Evolutionary conservation across 2,329 filamentous ascomycete species (phyloP), one percentile per base, ranked within the genome.

Genomic region (Verticillium longisporum): DNA sequence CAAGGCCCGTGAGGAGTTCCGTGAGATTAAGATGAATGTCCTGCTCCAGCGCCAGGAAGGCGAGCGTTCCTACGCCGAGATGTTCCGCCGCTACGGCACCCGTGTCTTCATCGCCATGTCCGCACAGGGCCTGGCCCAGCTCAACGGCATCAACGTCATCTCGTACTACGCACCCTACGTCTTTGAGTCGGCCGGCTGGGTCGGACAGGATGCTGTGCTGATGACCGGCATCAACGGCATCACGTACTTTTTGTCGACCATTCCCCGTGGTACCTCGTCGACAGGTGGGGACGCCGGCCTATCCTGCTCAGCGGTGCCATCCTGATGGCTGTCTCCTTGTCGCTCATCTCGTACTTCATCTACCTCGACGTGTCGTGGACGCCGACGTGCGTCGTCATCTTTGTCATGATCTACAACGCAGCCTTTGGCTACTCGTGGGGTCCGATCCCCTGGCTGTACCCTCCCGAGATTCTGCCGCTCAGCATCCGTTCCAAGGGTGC

Each of bases 71-170:
- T 99, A 98, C 74, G 68, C 75, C 45, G 95, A 98, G 64, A 99
- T 99, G 95, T 99, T 98, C 81, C 88, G 84, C 70, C 87, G 91
- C 64, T 98, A 98, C 79, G 85, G 83, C 72, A 95, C 90, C 69
- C 91, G 95, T 59, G 94, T 98, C 66, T 92, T 98, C 71, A 98
- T 98, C 73, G 95, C 95, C 76, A 98, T 98, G 95, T 98, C 94
- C 37, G 95, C 95, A 4, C 95, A 98, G 75, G 92, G 88, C 6
- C 85, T 99, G 66, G 95, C 95, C 33, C 95, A 99, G 76, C 86
- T 99, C 60, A 98, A 98, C 78, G 95, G 95, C 66, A 99, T 99
- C 79, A 99, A 99, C 76, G 95, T 99, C 72, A 99, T 99, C 65
- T 98, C 94, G 1, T 99, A 98, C 81, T 99, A 99, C 72, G 95